phyloP scores from a whole-genome alignment of 139 green algal species.

The Chlamydomonas asymmetrica region DNA sequence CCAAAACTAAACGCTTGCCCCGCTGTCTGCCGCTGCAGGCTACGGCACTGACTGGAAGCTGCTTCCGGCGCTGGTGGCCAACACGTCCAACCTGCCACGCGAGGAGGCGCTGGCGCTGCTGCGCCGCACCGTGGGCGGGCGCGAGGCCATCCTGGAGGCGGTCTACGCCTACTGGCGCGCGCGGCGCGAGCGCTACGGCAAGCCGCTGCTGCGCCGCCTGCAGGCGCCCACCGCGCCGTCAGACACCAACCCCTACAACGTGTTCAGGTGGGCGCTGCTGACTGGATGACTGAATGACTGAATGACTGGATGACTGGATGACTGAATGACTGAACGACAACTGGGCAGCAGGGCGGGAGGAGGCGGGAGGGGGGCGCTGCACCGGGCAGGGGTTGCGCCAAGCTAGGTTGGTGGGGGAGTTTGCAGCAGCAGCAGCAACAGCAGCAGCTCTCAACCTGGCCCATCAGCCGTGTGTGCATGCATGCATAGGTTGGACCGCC shows the following conservation, averaged over 20 bases:
- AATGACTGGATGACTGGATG: too few species aligned
- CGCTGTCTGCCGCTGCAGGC: neutral
- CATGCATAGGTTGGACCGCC: too few species aligned
- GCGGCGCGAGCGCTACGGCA: constrained; percentile 77
- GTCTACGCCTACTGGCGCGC: constrained; percentile 93
- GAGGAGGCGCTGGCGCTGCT: constrained; percentile 68
- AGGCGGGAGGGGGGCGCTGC: too few species aligned
- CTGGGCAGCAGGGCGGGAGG: too few species aligned
- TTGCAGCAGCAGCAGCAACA: too few species aligned
- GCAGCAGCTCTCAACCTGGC: too few species aligned
- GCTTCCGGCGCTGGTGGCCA: constrained; percentile 54
- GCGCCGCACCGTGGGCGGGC: constrained; percentile 37
- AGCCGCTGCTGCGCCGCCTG: constrained; percentile 86
- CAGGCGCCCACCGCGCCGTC: constrained; percentile 70
- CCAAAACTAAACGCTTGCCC: too few species aligned
- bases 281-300: too few species aligned
- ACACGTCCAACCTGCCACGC: constrained; percentile 66
- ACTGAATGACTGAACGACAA: too few species aligned
- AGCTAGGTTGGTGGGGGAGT: too few species aligned
- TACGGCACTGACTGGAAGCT: constrained; percentile 14
- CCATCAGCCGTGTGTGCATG: too few species aligned
- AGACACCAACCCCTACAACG: constrained; percentile 94
- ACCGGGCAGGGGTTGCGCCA: too few species aligned
- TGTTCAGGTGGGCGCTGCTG: constrained; percentile 85
- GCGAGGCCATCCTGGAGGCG: constrained; percentile 41